These are phyloP conservation scores for Lophium mytilinum DNA, from an alignment of 495 filamentous ascomycete species.

Conservation along the genomic window DNA sequence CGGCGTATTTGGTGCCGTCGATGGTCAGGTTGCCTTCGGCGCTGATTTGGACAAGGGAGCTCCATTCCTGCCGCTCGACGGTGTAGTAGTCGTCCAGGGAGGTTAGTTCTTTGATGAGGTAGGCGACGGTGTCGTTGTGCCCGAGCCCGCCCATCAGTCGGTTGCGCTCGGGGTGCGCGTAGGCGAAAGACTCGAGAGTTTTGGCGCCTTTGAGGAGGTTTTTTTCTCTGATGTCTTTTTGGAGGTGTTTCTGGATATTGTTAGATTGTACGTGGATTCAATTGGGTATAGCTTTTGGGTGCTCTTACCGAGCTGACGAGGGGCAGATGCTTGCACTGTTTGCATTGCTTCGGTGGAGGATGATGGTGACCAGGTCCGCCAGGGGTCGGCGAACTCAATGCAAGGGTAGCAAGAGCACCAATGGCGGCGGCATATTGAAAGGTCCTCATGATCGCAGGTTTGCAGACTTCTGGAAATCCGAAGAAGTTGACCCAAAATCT, in stretches of 20 bases:
- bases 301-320: not conserved
- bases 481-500: too few species aligned
- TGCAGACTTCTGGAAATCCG: too few species aligned
- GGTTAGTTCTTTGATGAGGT: conserved; percentile 46
- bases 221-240: conserved; percentile 31
- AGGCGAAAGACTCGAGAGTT: conserved; percentile 41
- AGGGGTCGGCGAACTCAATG: not conserved
- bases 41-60: conserved; percentile 31
- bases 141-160: conserved; percentile 53
- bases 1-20: conserved; percentile 23
- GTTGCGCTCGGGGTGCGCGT: conserved; percentile 40
- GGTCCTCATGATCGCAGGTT: not conserved
- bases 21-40: conserved; percentile 29
- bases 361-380: not conserved
- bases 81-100: conserved; percentile 48
- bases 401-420: not conserved
- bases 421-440: not conserved
- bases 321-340: not conserved
- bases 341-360: not conserved
- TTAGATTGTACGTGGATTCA: not conserved
- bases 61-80: conserved; percentile 52
- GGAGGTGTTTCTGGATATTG: conserved; percentile 31
- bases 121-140: conserved; percentile 58
- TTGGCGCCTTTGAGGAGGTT: conserved; percentile 36
- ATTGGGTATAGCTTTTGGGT: not conserved